Evolutionary conservation across 768 basidiomycete genomes (phyloP).

Genomic region (Podaxis sp.): DNA sequence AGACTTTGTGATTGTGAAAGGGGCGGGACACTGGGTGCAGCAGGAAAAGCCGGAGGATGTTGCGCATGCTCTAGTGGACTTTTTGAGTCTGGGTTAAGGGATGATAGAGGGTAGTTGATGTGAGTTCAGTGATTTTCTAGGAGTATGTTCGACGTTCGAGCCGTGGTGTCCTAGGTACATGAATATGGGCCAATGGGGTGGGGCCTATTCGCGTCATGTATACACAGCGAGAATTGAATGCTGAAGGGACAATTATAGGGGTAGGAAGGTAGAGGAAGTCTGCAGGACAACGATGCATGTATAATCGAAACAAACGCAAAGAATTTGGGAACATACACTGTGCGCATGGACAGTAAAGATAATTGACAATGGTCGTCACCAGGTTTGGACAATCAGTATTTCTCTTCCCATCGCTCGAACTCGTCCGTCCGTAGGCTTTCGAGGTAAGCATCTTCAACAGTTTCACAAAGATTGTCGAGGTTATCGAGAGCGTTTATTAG

Average conservation of each 20-base stretch:
- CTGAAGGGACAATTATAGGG: not conserved
- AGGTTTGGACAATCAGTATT: conserved; percentile 16
- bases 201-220: not conserved
- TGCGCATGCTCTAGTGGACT: conserved; percentile 37
- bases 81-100: conserved; percentile 24
- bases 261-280: not conserved
- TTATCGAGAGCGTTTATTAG: conserved; percentile 74
- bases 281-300: not conserved
- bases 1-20: conserved; percentile 50
- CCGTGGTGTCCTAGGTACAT: not conserved
- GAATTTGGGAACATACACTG: not conserved
- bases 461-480: conserved; percentile 73
- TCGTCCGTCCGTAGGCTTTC: conserved; percentile 51
- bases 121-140: not conserved
- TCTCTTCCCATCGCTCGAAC: conserved; percentile 72
- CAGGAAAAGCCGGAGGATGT: conserved; percentile 52
- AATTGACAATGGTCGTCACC: not conserved
- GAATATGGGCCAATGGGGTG: not conserved
- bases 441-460: conserved; percentile 69
- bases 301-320: not conserved
- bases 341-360: not conserved
- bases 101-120: not conserved
- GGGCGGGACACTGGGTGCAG: conserved; percentile 67
- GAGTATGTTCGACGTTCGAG: not conserved
- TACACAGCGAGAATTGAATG: not conserved